Base-by-base conservation (phyloP, 257 asterid species). In the Verbena officinalis region DNA sequence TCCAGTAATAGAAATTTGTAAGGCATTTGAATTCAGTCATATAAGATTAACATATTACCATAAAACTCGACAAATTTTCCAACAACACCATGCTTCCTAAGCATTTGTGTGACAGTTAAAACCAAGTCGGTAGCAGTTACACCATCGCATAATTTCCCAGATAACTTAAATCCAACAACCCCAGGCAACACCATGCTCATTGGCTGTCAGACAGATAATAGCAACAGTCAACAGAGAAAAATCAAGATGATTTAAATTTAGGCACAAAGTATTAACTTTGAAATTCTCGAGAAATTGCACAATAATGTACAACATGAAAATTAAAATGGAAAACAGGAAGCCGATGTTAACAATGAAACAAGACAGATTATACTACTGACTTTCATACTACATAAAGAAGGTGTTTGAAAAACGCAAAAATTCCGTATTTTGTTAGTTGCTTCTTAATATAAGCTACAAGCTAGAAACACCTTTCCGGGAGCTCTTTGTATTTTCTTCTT, bases 181-280 rank as follows among this genome's bases (percentile, higher is more conserved):
- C 95, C 97, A 16, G 97, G 97, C 74, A 90, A 75, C 68, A 90
- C 97, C 97, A 90, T 87, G 83, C 97, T 90, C 97, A 90, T 90
- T 55, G 97, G 97, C 97, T 90, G 91, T 60, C 72, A 67, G 56
- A 64, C 45, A 72, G 59, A 61, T 69, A 33, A 46, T 24, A 73
- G 58, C 52, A 54, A n/a, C 24, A 54, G 73, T 61, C 64, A 59
- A 30, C 34, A 64, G 34, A 30, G 8, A 46, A 48, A 20, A 13
- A 34, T 33, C 40, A 21, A 55, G 49, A 48, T 17, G 44, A 36
- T n/a, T 14, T 33, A 50, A 43, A 20, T 59, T 14, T 48, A 44
- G 48, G 55, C 64, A 68, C 5, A 39, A 67, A 52, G 34, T 30
- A 46, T 36, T 17, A 33, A 51, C 55, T 36, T 39, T 22, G 30